Evolutionary conservation across 495 filamentous ascomycete species (phyloP), one percentile per base, ranked within the genome.

Genomic region (Tuber aestivum): DNA sequence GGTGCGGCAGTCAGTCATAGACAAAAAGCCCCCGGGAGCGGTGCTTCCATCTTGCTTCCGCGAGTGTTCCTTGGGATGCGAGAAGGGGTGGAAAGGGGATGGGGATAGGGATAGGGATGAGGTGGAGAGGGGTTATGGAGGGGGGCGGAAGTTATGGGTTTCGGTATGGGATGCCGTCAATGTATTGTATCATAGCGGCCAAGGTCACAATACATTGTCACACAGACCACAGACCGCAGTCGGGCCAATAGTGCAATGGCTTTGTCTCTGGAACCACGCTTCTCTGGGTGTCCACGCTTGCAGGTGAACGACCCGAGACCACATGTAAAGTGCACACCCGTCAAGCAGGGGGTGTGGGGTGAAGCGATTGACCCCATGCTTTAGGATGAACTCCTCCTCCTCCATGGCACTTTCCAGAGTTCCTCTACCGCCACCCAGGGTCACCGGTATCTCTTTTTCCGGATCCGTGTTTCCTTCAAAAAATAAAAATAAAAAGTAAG

Each of bases 41-140:
- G 73, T 72, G 72, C 78, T 79, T 79, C 78, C 44, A 79, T 79
- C 69, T 37, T 79, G 70, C 76, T 79, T 79, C 78, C 75, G 61
- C 78, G 7, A 79, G 72, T 70, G 72, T 79, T 79, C 76, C 42
- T 70, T 72, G n/a, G n/a, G n/a, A n/a, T n/a, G n/a, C n/a, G n/a
- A n/a, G n/a, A n/a, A n/a, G n/a, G n/a, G n/a, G n/a, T 44, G 70
- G 72, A 50, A 42, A 72, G 69, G 74, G 72, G 42, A 27, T 42
- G 65, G 35, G 27, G n/a, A n/a, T n/a, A n/a, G n/a, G n/a, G n/a
- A n/a, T n/a, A n/a, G n/a, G n/a, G n/a, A n/a, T n/a, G n/a, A n/a
- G n/a, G n/a, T n/a, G n/a, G 27, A 3, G 12, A 32, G 12, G 32
- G 27, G 56, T 65, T 65, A 65, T 65, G 9, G 56, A n/a, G n/a